These are phyloP conservation scores for Papiliotrema nemorosa DNA, from an alignment of 1,284 basidiomycete genomes.

Conservation along the genomic window DNA sequence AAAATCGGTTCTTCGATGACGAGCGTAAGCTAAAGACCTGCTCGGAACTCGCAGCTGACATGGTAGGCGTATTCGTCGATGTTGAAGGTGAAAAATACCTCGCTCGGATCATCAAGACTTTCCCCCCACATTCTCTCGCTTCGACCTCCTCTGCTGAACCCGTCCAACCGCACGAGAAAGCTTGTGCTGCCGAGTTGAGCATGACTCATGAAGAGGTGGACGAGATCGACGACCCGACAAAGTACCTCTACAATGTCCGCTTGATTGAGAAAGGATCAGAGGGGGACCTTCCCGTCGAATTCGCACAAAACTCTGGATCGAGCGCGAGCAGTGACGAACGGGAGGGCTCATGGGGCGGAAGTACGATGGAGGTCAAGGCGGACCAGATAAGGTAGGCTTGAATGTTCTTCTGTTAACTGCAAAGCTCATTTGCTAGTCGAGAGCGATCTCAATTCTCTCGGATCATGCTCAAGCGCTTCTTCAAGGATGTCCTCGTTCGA, in stretches of 20 bases:
- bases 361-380: constrained; percentile 76
- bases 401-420: background rate
- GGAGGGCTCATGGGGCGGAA: constrained; percentile 45
- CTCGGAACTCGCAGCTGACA: background rate
- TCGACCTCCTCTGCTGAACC: constrained; percentile 7
- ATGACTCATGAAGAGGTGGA: constrained; percentile 67
- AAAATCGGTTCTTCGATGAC: constrained; percentile 84
- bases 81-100: constrained; percentile 73
- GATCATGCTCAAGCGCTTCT: constrained; percentile 90
- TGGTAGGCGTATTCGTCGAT: constrained; percentile 73
- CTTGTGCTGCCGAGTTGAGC: constrained; percentile 74
- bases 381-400: constrained; percentile 71
- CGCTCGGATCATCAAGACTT: constrained; percentile 36
- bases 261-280: constrained; percentile 52
- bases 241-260: constrained; percentile 85
- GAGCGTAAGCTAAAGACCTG: constrained; percentile 65
- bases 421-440: no score
- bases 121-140: constrained; percentile 56
- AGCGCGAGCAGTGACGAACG: constrained; percentile 54
- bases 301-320: constrained; percentile 18
- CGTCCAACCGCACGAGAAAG: constrained; percentile 39
- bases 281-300: constrained; percentile 20
- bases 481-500: constrained; percentile 87
- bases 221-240: constrained; percentile 68
- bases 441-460: constrained; percentile 94